These are phyloP conservation scores for Phylloporus sp. DNA, from an alignment of 1,284 basidiomycete species.

Conservation along the genomic window DNA sequence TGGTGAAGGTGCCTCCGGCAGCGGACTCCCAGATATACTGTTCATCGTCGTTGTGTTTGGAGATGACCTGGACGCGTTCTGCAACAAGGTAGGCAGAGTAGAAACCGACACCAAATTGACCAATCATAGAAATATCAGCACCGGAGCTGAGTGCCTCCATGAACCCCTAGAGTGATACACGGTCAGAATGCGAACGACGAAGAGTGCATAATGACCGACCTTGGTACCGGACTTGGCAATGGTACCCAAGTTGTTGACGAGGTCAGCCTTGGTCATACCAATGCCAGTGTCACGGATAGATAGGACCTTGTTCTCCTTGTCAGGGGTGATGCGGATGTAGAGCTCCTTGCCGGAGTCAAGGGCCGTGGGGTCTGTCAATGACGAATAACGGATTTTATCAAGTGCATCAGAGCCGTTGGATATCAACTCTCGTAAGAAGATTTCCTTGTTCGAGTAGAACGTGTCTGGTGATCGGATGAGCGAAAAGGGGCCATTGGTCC, in stretches of 20 bases:
- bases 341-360: constrained; percentile 92
- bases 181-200: constrained; percentile 16
- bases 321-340: constrained; percentile 89
- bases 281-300: constrained; percentile 96
- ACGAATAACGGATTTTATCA: constrained; percentile 96
- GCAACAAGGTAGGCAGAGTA: constrained; percentile 99
- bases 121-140: constrained; percentile 95
- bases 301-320: constrained; percentile 96
- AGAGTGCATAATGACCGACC: constrained; percentile 42
- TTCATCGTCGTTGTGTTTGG: constrained; percentile 99
- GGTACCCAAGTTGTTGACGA: constrained; percentile 99
- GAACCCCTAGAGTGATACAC: constrained; percentile 74
- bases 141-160: constrained; percentile 96
- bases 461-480: constrained; percentile 62
- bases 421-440: constrained; percentile 96
- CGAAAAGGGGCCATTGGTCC: not conserved
- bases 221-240: constrained; percentile 98
- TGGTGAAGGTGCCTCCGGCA: constrained; percentile 99
- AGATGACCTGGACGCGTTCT: constrained; percentile 97
- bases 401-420: constrained; percentile 94
- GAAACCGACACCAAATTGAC: constrained; percentile 99
- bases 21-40: constrained; percentile 99
- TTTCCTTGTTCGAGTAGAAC: constrained; percentile 99
- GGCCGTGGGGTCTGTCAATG: constrained; percentile 87
- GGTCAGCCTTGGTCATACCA: constrained; percentile 98